phyloP scores from a whole-genome alignment of 1,284 basidiomycete genomes.

The Testicularia cyperi region DNA sequence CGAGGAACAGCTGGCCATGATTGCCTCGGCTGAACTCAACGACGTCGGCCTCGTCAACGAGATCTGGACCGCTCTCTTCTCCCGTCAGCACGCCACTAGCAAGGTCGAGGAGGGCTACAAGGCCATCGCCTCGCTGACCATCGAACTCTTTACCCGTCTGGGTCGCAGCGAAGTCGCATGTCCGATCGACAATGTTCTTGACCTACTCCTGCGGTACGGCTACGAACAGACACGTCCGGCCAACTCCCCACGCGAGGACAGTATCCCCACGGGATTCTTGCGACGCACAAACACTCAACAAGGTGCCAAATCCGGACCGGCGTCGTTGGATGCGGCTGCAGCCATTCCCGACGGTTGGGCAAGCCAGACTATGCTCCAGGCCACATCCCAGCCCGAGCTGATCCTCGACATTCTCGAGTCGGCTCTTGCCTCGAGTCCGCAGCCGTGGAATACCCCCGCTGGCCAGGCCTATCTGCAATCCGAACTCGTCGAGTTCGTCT shows the following conservation, averaged over 20 bases:
- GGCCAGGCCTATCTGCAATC: conserved; percentile 49
- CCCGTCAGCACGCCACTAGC: conserved; percentile 67
- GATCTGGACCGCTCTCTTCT: conserved; percentile 86
- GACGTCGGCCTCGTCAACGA: conserved; percentile 77
- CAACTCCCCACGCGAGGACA: conserved; percentile 7
- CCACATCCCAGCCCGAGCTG: conserved; percentile 72
- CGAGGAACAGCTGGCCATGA: conserved; percentile 81
- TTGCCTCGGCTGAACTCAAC: conserved; percentile 88
- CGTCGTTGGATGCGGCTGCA: too few species aligned
- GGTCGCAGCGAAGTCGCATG: conserved; percentile 49
- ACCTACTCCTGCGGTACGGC: conserved; percentile 48
- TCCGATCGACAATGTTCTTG: conserved; percentile 50
- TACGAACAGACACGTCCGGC: conserved; percentile 27
- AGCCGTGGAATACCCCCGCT: conserved; percentile 49
- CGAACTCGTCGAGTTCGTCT: conserved; percentile 36
- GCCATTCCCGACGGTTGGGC: conserved; percentile 70
- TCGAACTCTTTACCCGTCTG: conserved; percentile 34
- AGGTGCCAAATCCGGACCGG: neutral
- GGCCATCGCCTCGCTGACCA: conserved; percentile 30
- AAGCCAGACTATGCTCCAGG: conserved; percentile 73
- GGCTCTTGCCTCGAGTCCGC: conserved; percentile 69
- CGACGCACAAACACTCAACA: neutral
- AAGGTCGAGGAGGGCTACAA: conserved; percentile 32
- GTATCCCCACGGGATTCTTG: conserved; percentile 19
- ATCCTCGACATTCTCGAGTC: conserved; percentile 82